Evolutionary conservation across 116 monocot genomes (phyloP), one percentile per base, ranked within the genome.

Genomic region (Trichopus zeylanicus): DNA sequence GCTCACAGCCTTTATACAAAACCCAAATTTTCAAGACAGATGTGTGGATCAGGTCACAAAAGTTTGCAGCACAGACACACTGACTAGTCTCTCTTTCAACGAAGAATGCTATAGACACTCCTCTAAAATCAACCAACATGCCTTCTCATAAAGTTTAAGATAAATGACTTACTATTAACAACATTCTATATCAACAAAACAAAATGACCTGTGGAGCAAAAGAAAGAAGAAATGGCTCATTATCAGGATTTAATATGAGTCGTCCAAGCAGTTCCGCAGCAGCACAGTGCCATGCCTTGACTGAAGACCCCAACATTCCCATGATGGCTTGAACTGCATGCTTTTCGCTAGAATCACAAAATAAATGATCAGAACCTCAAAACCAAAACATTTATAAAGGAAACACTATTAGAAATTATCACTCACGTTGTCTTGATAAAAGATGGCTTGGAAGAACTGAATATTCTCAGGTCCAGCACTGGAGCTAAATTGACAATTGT

Each of bases 251-350:
- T 71, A 98, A 85, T 56, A 98, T 78, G 56, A 98, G 69, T 19
- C 91, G 81, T 5, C 98, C 98, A 61, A 98, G 70, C 27, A 98
- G 57, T 85, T 98, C 91, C 49, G 91, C 98, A 67, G 95, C 81
- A 51, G 91, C 98, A 72, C 98, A 98, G 48, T 98, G 87, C 98
- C 98, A 98, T 53, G 79, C 79, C 62, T 82, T 98, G 48, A 91
- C 51, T 25, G 98, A 82, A 66, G 91, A 98, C 31, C 75, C 62
- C 57, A 91, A 75, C 80, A 91, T 80, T 19, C 75, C 81, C 91
- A 97, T 85, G 42, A 91, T 78, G 21, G 87, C 74, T 21, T 78
- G 74, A 67, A 91, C 98, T 49, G 87, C 98, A 53, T 73, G 82
- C 62, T 98, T 98, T 63, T 88, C 98, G 34, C 98, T 98, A 69